phyloP scores from a whole-genome alignment of 805 yeast species.

The Jamesozyma jinghongensis region DNA sequence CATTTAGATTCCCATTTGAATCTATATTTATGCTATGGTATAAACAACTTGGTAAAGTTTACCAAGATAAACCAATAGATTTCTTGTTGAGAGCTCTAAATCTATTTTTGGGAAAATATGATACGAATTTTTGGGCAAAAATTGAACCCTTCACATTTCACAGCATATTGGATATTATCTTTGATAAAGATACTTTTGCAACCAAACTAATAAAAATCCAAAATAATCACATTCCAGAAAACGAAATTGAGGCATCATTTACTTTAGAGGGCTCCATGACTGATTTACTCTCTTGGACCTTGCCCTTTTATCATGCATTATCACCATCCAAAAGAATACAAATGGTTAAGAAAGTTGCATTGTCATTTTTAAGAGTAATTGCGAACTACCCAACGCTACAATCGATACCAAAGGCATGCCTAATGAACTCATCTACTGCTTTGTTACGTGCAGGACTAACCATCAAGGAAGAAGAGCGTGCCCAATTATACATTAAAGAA shows the following conservation, averaged over 20 bases:
- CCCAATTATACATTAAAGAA: conserved; percentile 20
- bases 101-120: conserved; percentile 36
- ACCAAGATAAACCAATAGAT: conserved; percentile 37
- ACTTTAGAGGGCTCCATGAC: conserved; percentile 28
- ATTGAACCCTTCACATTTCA: conserved; percentile 46
- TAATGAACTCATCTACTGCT: conserved; percentile 32
- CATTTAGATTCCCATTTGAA: conserved; percentile 24
- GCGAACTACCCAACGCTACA: conserved; percentile 22
- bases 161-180: conserved; percentile 50
- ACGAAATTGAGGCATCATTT: conserved; percentile 24
- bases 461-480: conserved; percentile 24
- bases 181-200: conserved; percentile 44
- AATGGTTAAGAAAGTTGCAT: conserved; percentile 43
- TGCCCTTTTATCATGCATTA: conserved; percentile 36
- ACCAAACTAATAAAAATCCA: conserved; percentile 29
- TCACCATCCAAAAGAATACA: conserved; percentile 43
- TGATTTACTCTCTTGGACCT: conserved; percentile 51
- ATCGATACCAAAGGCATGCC: conserved; percentile 26
- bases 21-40: conserved; percentile 29
- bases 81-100: conserved; percentile 45
- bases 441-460: conserved; percentile 26
- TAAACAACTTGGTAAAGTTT: conserved; percentile 20
- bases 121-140: conserved; percentile 43
- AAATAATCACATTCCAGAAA: conserved; percentile 20
- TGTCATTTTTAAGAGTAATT: conserved; percentile 36